Evolutionary conservation across 768 basidiomycete species (phyloP).

Genomic region (Trametopsis cervina): DNA sequence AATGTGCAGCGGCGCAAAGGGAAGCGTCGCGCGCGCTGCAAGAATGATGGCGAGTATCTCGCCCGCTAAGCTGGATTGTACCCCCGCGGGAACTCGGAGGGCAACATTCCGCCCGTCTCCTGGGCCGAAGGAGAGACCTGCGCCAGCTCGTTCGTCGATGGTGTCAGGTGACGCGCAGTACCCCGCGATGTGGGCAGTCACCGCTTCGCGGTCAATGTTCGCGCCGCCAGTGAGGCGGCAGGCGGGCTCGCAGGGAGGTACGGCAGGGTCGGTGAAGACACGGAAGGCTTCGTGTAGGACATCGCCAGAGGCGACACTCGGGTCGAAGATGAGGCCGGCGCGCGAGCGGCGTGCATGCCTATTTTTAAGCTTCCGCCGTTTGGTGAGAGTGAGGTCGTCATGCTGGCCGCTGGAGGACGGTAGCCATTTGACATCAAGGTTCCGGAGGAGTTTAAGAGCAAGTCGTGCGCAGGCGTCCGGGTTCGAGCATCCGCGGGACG

Average conservation of each 20-base stretch:
- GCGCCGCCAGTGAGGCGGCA: constrained; percentile 1
- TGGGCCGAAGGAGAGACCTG: neutral
- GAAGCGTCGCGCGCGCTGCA: neutral
- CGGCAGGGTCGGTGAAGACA: neutral
- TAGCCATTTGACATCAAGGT: neutral
- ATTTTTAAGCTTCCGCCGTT: neutral
- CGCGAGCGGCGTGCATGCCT: neutral
- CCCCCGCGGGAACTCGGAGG: neutral
- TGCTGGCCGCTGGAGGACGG: neutral
- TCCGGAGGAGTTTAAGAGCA: neutral
- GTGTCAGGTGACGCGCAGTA: neutral
- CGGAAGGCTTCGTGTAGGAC: neutral
- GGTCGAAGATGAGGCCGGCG: neutral
- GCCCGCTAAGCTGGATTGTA: neutral
- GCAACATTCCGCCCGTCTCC: neutral
- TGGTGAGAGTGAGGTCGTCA: constrained; percentile 1
- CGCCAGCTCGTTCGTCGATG: neutral
- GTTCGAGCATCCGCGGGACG: neutral
- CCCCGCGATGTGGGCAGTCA: neutral
- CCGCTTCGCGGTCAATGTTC: neutral
- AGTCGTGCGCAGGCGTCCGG: neutral
- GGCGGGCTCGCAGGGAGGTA: neutral
- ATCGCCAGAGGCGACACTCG: neutral
- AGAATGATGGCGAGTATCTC: neutral
- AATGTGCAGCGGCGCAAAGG: neutral